Evolutionary conservation across 495 filamentous ascomycete genomes (phyloP), one percentile per base, ranked within the genome.

Genomic region (Chaetomidium leptoderma): DNA sequence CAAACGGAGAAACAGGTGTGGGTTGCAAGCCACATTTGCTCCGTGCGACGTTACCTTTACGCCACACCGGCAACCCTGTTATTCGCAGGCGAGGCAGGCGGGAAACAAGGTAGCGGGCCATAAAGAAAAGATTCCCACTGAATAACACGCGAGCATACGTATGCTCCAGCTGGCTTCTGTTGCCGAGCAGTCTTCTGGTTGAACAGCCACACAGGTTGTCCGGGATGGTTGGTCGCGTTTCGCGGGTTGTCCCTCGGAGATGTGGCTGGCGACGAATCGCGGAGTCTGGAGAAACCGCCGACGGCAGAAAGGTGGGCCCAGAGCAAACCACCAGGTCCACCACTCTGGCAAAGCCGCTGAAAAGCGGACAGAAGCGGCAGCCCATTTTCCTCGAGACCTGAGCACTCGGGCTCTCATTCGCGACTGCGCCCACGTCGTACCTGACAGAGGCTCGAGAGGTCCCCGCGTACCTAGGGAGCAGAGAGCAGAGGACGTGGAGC

Each of bases 101-200:
- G 6, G 14, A 46, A 29, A 46, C 17, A 3, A 5, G 6, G 24
- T 16, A 29, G 24, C 26, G 7, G 26, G 44, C 13, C 9, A 4
- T 14, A 23, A 33, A 14, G 29, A 19, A 23, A 27, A 35, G 40
- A 49, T 49, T 29, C n/a, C n/a, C n/a, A n/a, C n/a, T n/a, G n/a
- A n/a, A n/a, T n/a, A 17, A 10, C 27, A 33, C 3, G 29, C 29
- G 17, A 49, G 29, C 21, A 23, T 52, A 52, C 49, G 49, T 52
- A 39, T 39, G 35, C 35, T 52, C 33, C 49, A 40, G 49, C 35
- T 29, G 33, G 35, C 49, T 10, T 51, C 46, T 23, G 30, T 35
- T 8, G 30, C 27, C n/a, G 30, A 33, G 9, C 9, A 24, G 30
- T 21, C 4, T n/a, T 47, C 24, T 24, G 17, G 1, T 0, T 52